These are phyloP conservation scores for Talaromyces funiculosus DNA, from an alignment of 2,329 filamentous ascomycete genomes.

Conservation along the genomic window DNA sequence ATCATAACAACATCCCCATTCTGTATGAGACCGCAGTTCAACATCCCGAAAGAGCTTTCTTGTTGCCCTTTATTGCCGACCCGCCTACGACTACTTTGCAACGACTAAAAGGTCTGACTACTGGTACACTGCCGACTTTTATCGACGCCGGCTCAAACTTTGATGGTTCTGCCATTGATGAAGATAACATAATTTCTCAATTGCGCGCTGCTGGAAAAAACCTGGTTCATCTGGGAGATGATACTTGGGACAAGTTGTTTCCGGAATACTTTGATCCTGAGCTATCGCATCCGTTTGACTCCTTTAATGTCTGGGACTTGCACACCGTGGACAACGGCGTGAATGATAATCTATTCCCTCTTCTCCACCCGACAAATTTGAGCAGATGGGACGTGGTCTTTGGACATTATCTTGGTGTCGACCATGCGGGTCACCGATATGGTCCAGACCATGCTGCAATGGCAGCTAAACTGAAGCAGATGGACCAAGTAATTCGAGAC, in stretches of 20 bases:
- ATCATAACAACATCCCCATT: slow-evolving; percentile 82
- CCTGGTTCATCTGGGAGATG: slow-evolving; percentile 91
- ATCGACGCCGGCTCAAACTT: slow-evolving; percentile 93
- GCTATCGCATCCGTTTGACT: slow-evolving; percentile 85
- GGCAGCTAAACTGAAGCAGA: slow-evolving; percentile 83
- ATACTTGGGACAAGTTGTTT: slow-evolving; percentile 93
- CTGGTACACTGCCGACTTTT: slow-evolving; percentile 90
- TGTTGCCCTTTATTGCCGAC: slow-evolving; percentile 93
- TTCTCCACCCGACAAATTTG: slow-evolving; percentile 61
- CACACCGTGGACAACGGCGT: slow-evolving; percentile 97
- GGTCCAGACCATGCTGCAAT: slow-evolving; percentile 90
- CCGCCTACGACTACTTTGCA: slow-evolving; percentile 92
- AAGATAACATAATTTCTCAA: slow-evolving; percentile 72
- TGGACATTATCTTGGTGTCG: slow-evolving; percentile 89
- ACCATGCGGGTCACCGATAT: slow-evolving; percentile 94
- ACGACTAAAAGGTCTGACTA: slow-evolving; percentile 86
- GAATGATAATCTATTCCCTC: slow-evolving; percentile 73
- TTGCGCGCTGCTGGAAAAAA: slow-evolving; percentile 61
- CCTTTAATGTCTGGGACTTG: slow-evolving; percentile 96
- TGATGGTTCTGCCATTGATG: slow-evolving; percentile 88
- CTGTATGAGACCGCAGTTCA: slow-evolving; percentile 74
- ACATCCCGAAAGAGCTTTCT: slow-evolving; percentile 74
- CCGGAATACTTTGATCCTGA: slow-evolving; percentile 87
- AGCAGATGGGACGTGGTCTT: slow-evolving; percentile 89
- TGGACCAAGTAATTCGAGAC: slow-evolving; percentile 72